Conservation (phyloP, 805 yeast species). For the Saccharomyces kudriavzevii region DNA sequence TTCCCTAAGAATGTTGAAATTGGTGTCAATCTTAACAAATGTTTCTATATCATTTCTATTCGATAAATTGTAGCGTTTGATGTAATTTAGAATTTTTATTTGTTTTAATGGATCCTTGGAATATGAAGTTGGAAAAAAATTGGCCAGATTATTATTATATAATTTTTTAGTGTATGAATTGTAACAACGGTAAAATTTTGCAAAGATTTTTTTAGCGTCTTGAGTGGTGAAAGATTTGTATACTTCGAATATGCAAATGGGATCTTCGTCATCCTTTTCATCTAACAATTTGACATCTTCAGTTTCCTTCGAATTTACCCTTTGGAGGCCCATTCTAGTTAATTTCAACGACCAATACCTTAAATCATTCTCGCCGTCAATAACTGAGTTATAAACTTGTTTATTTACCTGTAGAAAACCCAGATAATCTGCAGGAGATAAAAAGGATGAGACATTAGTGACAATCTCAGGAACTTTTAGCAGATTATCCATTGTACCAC, state of each 20-base stretch:
- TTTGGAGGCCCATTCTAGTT: constrained; percentile 14
- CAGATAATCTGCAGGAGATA: constrained; percentile 22
- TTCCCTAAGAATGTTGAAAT: constrained; percentile 33
- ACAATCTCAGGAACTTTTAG: constrained; percentile 22
- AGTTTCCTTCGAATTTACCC: neutral
- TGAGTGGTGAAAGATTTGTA: constrained; percentile 9
- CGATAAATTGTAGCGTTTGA: constrained; percentile 16
- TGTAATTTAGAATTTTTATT: constrained; percentile 17
- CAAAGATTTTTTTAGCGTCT: constrained; percentile 12
- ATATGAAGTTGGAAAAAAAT: constrained; percentile 20
- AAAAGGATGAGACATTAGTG: constrained; percentile 13
- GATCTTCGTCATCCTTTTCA: constrained; percentile 2
- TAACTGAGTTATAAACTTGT: constrained; percentile 12
- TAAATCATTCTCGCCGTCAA: constrained; percentile 12
- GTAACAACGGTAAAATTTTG: constrained; percentile 12
- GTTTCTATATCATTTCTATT: constrained; percentile 14
- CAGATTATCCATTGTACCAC: constrained; percentile 17
- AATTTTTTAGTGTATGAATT: constrained; percentile 20
- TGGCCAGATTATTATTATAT: constrained; percentile 13
- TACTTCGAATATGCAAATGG: constrained; percentile 12
- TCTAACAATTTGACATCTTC: neutral
- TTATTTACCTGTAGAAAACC: constrained; percentile 19
- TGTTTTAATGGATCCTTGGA: constrained; percentile 23
- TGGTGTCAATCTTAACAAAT: constrained; percentile 14
- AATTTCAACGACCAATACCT: constrained; percentile 16